Evolutionary conservation across 2,329 filamentous ascomycete genomes (phyloP).

Genomic region (Fonsecaea nubica): DNA sequence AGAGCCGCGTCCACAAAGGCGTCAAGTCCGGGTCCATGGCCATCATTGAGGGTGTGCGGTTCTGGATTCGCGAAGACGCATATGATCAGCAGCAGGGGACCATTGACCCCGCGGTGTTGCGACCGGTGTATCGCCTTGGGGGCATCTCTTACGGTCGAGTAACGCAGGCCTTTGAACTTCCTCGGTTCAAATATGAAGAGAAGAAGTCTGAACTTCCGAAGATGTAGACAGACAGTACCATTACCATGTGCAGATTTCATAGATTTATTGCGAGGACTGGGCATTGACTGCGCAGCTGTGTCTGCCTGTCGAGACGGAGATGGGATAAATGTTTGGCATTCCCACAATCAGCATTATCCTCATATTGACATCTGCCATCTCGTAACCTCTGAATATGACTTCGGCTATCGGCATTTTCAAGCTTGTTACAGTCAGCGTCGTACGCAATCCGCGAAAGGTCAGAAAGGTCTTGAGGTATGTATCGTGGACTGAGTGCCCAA

Average conservation of each 20-base stretch:
- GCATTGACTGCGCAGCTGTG: too few relatives aligned
- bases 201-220: neutral
- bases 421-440: too few relatives aligned
- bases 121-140: slow-evolving; percentile 75
- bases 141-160: slow-evolving; percentile 82
- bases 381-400: too few relatives aligned
- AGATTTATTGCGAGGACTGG: too few relatives aligned
- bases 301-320: too few relatives aligned
- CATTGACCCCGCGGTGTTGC: slow-evolving; percentile 72
- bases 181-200: slow-evolving; percentile 21
- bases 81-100: slow-evolving; percentile 75
- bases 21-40: slow-evolving; percentile 76
- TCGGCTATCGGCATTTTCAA: too few relatives aligned
- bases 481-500: too few relatives aligned
- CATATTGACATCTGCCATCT: too few relatives aligned
- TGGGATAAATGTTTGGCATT: too few relatives aligned
- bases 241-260: neutral
- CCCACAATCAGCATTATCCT: too few relatives aligned
- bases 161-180: slow-evolving; percentile 69
- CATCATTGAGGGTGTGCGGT: slow-evolving; percentile 80
- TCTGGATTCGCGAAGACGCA: slow-evolving; percentile 89
- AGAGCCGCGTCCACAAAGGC: slow-evolving; percentile 59
- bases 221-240: neutral
- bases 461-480: too few relatives aligned
- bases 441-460: too few relatives aligned